These are phyloP conservation scores for Adansonia grandidieri DNA, from an alignment of 441 rosid genomes.

Conservation along the genomic window DNA sequence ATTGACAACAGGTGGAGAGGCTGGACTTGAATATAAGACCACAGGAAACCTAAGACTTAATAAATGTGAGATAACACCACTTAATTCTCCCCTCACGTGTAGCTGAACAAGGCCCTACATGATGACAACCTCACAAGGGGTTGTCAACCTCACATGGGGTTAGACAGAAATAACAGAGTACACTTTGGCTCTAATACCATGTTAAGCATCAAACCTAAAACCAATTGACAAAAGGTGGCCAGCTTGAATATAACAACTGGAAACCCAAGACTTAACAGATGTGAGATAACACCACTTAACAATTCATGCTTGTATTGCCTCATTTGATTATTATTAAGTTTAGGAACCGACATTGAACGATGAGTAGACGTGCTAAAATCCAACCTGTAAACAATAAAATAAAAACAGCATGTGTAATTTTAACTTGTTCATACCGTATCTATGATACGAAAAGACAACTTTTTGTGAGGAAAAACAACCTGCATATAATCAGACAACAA, in stretches of 20 bases:
- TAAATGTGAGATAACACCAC: neutral
- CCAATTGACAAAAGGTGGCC: neutral
- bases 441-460: constrained; percentile 91
- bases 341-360: neutral
- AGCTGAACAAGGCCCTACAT: constrained; percentile 5
- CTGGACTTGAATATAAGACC: too few relatives aligned
- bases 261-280: neutral
- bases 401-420: constrained; percentile 14
- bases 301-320: neutral
- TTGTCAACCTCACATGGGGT: neutral
- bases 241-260: neutral
- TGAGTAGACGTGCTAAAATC: neutral
- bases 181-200: neutral
- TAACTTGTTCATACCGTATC: constrained; percentile 74
- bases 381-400: neutral
- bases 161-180: neutral
- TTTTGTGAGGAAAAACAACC: constrained; percentile 96
- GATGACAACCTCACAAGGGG: constrained; percentile 2
- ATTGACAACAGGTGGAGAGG: too few relatives aligned
- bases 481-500: constrained; percentile 40
- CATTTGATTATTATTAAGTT: constrained; percentile 1
- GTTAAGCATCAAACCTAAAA: constrained; percentile 14
- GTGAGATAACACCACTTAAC: constrained; percentile 12
- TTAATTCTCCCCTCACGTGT: constrained; percentile 2
- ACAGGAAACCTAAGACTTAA: neutral